Evolutionary conservation across 495 filamentous ascomycete species (phyloP), one percentile per base, ranked within the genome.

Genomic region (Xylaria acuta): DNA sequence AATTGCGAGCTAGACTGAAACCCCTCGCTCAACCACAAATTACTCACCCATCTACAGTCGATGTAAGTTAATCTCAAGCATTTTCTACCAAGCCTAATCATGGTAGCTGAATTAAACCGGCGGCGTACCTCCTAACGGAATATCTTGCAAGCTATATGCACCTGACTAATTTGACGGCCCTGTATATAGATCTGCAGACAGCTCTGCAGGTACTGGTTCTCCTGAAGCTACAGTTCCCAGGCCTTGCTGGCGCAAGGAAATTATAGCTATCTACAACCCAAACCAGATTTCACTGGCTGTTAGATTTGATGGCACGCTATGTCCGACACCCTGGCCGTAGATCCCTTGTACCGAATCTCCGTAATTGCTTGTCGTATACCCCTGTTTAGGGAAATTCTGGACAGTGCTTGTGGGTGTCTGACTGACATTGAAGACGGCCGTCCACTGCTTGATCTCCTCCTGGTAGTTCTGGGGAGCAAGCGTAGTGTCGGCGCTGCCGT

Each of bases 391-490:
- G 36, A 32, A 77, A 68, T 84, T 82, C 63, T 75, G 71, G n/a
- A 77, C 45, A 9, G 75, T 77, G 51, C 67, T 75, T 1, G 76
- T 79, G 20, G 80, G 77, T 38, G 75, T 78, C 72, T 78, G 72
- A 54, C 64, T 72, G 2, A 82, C 76, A 11, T 83, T 82, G 54
- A 85, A 79, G 3, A 89, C 85, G 40, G 80, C 84, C 3, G 84
- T 84, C 86, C 86, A 88, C 78, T 86, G 83, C 79, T 87, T 85
- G 70, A 88, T 81, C 63, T 77, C 74, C 78, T 88, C 85, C 38
- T 82, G 74, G 43, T 86, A 83, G 75, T 88, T 87, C 59, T 82
- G 75, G 30, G 80, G 84, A 67, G 79, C 78, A 5, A 90, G 71
- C 1, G 81, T 84, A 41, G 80, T 77, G 70, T 88, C 86, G 6